Evolutionary conservation across 177 flowering plant species (phyloP), one percentile per base, ranked within the genome.

Genomic region (Vitis hybrid): DNA sequence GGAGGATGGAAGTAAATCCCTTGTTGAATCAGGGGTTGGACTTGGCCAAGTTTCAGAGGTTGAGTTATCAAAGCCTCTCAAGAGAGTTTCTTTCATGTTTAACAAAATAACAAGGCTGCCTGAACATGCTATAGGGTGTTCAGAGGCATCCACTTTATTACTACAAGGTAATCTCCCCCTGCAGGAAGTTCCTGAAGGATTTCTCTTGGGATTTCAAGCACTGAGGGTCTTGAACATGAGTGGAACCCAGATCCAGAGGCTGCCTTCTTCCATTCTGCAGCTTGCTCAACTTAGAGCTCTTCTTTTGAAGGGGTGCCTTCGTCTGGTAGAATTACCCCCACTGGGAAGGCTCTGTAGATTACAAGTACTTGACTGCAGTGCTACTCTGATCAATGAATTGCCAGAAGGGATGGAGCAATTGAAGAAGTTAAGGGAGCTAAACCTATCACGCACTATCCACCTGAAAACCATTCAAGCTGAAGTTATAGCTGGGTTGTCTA

Each of bases 101-200:
- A 73, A 59, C 35, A 51, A 14, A 2, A 72, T 67, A 13, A 12
- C 8, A 10, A 66, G 20, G 48, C 13, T 73, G 55, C 71, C 71
- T 18, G 6, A 2, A 10, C 41, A 30, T 2, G 8, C 32, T 58
- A 61, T 68, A 30, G 71, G 76, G 3, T 66, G 27, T 66, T 60
- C 80, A 35, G 41, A 73, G 58, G 70, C 56, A 13, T 69, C 78
- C 3, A 65, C 54, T 58, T 67, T 79, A 53, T 21, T 75, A 10
- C 77, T 79, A 0, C 77, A 73, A 70, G 73, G 65, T 15, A 79
- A 76, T 32, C 30, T 27, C 4, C 70, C 66, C n/a, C 61, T 73
- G 2, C 20, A 64, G 41, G 67, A 11, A 4, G 49, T 69, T 49
- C 77, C 70, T 11, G 67, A 70, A 3, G 27, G 52, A 3, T 76